Percentiles rank a stretch among this genome's conserved stretches.
These are phyloP conservation scores for Chlorella sorokiniana DNA, from an alignment of 139 green algal species.

Conservation along the genomic window DNA sequence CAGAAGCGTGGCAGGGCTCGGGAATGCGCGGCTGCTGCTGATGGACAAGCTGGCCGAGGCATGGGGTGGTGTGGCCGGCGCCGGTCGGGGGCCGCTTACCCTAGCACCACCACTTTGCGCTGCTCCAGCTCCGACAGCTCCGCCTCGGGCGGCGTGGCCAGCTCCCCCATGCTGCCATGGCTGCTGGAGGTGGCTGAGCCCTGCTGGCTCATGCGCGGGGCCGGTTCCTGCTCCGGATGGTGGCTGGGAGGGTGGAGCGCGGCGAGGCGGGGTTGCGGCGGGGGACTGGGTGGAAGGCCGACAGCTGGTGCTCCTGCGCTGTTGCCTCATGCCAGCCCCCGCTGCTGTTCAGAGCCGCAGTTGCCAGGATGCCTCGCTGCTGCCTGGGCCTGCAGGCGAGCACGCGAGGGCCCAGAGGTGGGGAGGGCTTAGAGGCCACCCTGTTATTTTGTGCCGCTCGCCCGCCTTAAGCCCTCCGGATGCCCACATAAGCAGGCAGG, in stretches of 20 bases:
- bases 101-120: slow-evolving; percentile 44
- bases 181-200: slow-evolving; percentile 1
- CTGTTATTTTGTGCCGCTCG: no score
- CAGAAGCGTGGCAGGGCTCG: no score
- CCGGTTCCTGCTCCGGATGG: neutral
- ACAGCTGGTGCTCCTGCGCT: slow-evolving; percentile 10
- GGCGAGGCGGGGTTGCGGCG: slow-evolving; percentile 1
- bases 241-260: slow-evolving; percentile 11
- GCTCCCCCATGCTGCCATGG: slow-evolving; percentile 29
- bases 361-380: neutral
- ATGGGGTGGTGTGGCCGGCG: no score
- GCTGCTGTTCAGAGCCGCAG: neutral
- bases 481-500: no score
- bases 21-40: no score
- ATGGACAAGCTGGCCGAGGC: no score
- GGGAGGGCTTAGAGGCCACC: neutral
- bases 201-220: neutral
- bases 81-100: slow-evolving; percentile 10
- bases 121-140: slow-evolving; percentile 26
- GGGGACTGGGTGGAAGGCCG: neutral
- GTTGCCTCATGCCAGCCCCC: slow-evolving; percentile 9
- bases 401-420: neutral
- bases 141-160: neutral
- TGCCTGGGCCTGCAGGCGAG: neutral
- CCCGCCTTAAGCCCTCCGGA: no score